These are phyloP conservation scores for Zea luxurians DNA, from an alignment of 176 grass and related monocot genomes.

Conservation along the genomic window DNA sequence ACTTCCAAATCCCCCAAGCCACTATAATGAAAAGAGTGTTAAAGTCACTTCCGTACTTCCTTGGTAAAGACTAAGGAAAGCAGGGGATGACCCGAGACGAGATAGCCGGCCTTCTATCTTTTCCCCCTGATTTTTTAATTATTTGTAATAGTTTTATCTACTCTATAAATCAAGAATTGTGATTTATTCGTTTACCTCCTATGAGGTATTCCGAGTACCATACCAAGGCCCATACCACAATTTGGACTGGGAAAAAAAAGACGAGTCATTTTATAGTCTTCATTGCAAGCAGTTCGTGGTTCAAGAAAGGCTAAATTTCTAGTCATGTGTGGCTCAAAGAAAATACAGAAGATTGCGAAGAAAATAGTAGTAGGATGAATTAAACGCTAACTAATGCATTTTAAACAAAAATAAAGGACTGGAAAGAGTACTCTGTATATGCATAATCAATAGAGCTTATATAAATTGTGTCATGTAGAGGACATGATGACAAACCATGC, in stretches of 20 bases:
- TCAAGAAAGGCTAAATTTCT: neutral
- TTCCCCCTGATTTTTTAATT: neutral
- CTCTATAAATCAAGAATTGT: neutral
- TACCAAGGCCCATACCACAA: constrained; percentile 10
- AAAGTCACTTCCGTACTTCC: no score
- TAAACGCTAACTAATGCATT: neutral
- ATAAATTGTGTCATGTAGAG: constrained; percentile 25
- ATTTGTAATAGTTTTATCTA: neutral
- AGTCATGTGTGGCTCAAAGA: neutral
- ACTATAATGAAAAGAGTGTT: no score
- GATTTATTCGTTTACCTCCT: neutral
- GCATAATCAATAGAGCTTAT: neutral
- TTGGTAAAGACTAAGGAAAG: no score
- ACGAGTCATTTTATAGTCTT: neutral
- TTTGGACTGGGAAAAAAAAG: neutral
- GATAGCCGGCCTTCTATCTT: neutral
- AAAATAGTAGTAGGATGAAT: neutral
- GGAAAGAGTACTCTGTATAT: neutral
- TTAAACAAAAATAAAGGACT: constrained; percentile 7
- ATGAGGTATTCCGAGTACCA: neutral
- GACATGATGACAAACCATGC: constrained; percentile 69
- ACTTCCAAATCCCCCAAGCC: no score
- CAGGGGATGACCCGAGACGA: no score
- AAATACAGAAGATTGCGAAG: constrained; percentile 11
- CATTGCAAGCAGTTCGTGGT: neutral